These are phyloP conservation scores for Bryum argenteum DNA, from an alignment of 225 moss, liverwort and hornwort genomes.

Conservation along the genomic window DNA sequence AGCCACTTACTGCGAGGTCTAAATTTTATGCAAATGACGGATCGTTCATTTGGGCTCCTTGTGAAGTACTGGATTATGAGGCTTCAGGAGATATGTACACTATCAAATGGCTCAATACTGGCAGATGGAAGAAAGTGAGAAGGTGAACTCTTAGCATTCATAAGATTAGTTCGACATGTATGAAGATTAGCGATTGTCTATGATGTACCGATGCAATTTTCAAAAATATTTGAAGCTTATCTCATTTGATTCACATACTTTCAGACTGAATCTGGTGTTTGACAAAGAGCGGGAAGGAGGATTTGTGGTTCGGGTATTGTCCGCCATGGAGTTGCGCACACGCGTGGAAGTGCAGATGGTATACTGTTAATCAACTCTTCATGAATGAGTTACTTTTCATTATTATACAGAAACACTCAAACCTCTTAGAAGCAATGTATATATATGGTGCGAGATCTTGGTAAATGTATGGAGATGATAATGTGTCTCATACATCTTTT, in stretches of 20 bases:
- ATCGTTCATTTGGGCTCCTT: slow-evolving; percentile 48
- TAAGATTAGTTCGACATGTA: neutral
- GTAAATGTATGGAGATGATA: slow-evolving; percentile 1
- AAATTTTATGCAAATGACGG: slow-evolving; percentile 65
- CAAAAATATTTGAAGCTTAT: neutral
- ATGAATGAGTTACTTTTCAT: neutral
- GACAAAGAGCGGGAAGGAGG: slow-evolving; percentile 71
- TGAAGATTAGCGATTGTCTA: neutral
- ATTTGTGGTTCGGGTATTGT: slow-evolving; percentile 66
- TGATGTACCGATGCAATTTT: neutral
- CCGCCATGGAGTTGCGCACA: slow-evolving; percentile 66
- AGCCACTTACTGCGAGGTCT: slow-evolving; percentile 54
- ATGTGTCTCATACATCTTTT: neutral
- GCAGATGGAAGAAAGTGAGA: slow-evolving; percentile 55
- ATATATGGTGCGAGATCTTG: slow-evolving; percentile 1
- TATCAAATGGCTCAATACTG: slow-evolving; percentile 59
- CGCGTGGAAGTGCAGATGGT: slow-evolving; percentile 72
- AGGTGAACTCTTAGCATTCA: slow-evolving; percentile 37
- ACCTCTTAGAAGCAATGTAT: neutral
- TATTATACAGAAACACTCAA: neutral
- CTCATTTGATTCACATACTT: neutral
- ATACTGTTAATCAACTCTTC: slow-evolving; percentile 1
- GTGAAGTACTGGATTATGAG: slow-evolving; percentile 56
- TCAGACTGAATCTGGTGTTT: slow-evolving; percentile 64
- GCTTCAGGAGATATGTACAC: slow-evolving; percentile 44